Percentiles rank a stretch among this genome's conserved stretches.
Evolutionary conservation across 345 rosid species (phyloP).

Genomic region (Boechera divaricarpa): DNA sequence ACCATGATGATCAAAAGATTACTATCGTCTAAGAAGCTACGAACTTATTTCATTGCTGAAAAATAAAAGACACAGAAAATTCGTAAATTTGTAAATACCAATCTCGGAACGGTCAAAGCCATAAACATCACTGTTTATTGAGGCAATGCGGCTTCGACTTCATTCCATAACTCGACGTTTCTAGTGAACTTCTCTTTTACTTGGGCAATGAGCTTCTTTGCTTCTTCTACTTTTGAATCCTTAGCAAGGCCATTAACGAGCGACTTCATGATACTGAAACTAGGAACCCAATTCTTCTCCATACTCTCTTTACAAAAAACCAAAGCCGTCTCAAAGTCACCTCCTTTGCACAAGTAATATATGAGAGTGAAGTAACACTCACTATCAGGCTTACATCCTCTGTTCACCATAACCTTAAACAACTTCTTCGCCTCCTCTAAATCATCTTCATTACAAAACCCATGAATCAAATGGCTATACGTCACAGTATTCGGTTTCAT

Average conservation of each 20-base stretch:
- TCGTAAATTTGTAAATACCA: constrained; percentile 15
- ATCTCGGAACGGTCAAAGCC: background rate
- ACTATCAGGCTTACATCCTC: constrained; percentile 59
- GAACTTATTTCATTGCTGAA: constrained; percentile 29
- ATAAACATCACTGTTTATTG: constrained; percentile 36
- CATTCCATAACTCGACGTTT: constrained; percentile 70
- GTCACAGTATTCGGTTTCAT: constrained; percentile 59
- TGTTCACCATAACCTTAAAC: constrained; percentile 61
- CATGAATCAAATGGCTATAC: constrained; percentile 65
- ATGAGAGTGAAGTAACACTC: constrained; percentile 62
- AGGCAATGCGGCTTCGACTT: constrained; percentile 74
- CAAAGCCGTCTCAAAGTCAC: constrained; percentile 70
- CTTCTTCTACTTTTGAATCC: constrained; percentile 62
- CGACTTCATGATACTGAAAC: constrained; percentile 60
- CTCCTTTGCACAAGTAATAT: constrained; percentile 62
- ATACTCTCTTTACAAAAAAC: constrained; percentile 62
- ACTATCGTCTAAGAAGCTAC: background rate
- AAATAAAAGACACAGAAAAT: background rate
- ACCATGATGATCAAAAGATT: constrained; percentile 19
- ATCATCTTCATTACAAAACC: constrained; percentile 70
- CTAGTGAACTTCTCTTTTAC: constrained; percentile 65
- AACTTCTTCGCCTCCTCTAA: constrained; percentile 68
- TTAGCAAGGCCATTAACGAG: constrained; percentile 71
- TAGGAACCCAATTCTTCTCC: constrained; percentile 76
- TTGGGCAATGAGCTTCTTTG: constrained; percentile 54